Evolutionary conservation across 345 rosid species (phyloP), one percentile per base, ranked within the genome.

Genomic region (Populus ilicifolia): DNA sequence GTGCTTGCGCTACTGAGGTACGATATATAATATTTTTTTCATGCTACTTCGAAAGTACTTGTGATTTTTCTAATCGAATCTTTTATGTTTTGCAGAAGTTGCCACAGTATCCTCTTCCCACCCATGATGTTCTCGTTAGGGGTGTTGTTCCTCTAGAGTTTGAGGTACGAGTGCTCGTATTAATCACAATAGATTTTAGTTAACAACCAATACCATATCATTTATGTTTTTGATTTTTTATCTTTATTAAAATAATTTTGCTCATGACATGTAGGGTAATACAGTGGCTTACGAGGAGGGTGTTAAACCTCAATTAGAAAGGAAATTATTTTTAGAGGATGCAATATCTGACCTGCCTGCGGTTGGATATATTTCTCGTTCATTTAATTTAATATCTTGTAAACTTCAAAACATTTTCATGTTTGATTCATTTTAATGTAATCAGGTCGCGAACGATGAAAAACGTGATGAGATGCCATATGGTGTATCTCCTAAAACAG

Each of bases 51-150:
- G 39, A 48, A 17, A 27, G 50, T 25, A 33, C 35, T 27, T 14
- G 35, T 11, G 21, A 35, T 41, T 65, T 33, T 10, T 70, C 56
- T 73, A 43, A 81, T 30, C 2, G 8, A n/a, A 18, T 36, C 56
- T 73, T 67, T 56, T 7, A 8, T 12, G 38, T 59, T 41, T 64
- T 80, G 75, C 87, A 94, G 94, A 86, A 21, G 18, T 74, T 92
- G 75, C 98, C 98, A 21, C 97, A 81, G 12, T 94, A 81, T 69
- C 91, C 98, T 6, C 88, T 88, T 54, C 98, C 98, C 36, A 94
- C 96, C 2, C 97, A 94, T 84, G 89, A 92, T 82, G 89, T 90
- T 50, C 83, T 86, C 6, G 43, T 78, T 2, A 85, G 93, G 80
- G 98, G 96, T 33, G 78, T 67, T 25, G 76, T 83, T 17, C 97